Evolutionary conservation across 371 early-diverging fungal species (phyloP), one percentile per base, ranked within the genome.

Genomic region (Actinomortierella ambigua): DNA sequence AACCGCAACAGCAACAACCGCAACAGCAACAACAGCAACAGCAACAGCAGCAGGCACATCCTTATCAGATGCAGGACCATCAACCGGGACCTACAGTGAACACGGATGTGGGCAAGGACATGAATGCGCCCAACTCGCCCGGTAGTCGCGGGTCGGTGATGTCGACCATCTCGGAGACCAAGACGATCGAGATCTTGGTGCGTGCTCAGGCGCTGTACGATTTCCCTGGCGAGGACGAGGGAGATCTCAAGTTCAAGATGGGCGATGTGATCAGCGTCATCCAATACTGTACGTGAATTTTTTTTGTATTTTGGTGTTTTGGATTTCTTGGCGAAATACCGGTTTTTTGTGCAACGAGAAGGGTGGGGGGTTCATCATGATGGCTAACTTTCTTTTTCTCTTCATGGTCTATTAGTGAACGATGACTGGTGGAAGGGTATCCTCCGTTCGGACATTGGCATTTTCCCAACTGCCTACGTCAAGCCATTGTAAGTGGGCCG

Each of bases 381-480:
- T 27, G n/a, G 13, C 29, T 27, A n/a, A 8, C 27, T n/a, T 46
- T 18, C 0, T 55, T 14, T 27, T 11, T 57, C 40, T 24, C n/a
- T n/a, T n/a, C n/a, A n/a, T n/a, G n/a, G n/a, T n/a, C n/a, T n/a
- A n/a, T n/a, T 61, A 70, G 70, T 70, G 65, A 70, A 70, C 44
- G 65, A 48, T 47, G 70, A 70, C 50, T 70, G 70, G 70, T 70
- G 70, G 70, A 60, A 60, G 23, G 70, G 70, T 18, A 70, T 57
- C 4, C 65, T 70, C n/a, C 47, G 65, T 27, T 65, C 57, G 52
- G 62, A 70, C 1, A 50, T 70, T 26, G 70, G 70, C 40, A 70
- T 70, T 48, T 70, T 70, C 70, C 70, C 70, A 3, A 61, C 70
- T 4, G 65, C 65, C 22, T 70, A 70, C 47, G 70, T 70, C 22